A percentile compares a stretch with the other conserved stretches of the same genome.
phyloP scores from a whole-genome alignment of 176 grass and related monocot species.

The Carex pumila region DNA sequence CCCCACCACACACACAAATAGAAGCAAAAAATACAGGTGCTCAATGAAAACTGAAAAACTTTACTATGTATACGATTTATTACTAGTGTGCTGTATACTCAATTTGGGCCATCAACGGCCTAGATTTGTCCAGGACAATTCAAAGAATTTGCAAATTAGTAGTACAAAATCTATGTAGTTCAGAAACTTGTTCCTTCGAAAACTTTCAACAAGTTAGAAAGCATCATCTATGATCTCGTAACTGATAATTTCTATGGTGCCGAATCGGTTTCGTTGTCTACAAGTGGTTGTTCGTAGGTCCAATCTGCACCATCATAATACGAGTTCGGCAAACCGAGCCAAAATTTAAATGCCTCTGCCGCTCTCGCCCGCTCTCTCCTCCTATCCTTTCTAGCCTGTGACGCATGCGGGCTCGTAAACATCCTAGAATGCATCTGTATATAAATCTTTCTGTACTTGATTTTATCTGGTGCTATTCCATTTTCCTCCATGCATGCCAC shows the following conservation, averaged over 20 bases:
- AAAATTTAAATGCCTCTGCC: constrained; percentile 90
- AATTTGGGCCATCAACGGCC: no score
- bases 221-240: background rate
- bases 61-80: no score
- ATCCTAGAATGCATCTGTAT: constrained; percentile 82
- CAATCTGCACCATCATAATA: constrained; percentile 85
- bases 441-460: constrained; percentile 92
- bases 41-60: no score
- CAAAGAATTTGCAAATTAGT: no score
- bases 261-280: background rate
- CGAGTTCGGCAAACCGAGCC: constrained; percentile 82
- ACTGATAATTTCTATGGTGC: background rate
- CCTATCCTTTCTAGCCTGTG: constrained; percentile 69
- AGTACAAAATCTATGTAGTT: no score
- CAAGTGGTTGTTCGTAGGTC: constrained; percentile 34
- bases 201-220: background rate
- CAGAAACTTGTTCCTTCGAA: background rate
- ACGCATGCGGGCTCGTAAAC: constrained; percentile 91
- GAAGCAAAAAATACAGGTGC: background rate
- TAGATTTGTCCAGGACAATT: no score
- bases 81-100: no score
- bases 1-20: background rate
- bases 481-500: constrained; percentile 97
- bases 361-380: constrained; percentile 60
- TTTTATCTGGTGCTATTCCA: constrained; percentile 78